Conservation (phyloP, 164 flowering plant species). For the Stephania japonica region DNA sequence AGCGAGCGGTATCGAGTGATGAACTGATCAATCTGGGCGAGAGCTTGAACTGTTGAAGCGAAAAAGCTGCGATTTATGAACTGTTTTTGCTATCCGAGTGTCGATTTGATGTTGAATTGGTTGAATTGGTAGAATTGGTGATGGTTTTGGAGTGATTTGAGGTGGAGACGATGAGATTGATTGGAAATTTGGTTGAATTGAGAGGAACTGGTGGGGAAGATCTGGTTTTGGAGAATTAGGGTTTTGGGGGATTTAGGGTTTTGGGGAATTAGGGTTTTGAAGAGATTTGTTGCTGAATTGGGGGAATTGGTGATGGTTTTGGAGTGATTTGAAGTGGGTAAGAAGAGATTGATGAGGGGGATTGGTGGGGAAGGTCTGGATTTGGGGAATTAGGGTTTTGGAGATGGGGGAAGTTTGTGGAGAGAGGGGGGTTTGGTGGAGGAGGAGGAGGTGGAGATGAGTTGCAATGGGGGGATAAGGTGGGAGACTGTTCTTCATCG, state of each 20-base stretch:
- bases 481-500: slow-evolving; percentile 63
- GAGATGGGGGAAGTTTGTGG: background rate
- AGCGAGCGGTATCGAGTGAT: background rate
- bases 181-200: background rate
- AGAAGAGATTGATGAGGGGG: background rate
- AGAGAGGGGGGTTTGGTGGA: slow-evolving; percentile 21
- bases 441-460: slow-evolving; percentile 8
- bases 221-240: background rate
- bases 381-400: background rate
- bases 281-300: background rate
- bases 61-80: no score
- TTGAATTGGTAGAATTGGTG: background rate
- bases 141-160: background rate
- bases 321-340: slow-evolving; percentile 5
- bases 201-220: background rate
- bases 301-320: background rate
- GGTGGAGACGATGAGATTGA: background rate
- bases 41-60: no score
- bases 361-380: background rate
- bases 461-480: slow-evolving; percentile 21
- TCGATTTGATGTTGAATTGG: background rate
- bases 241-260: background rate
- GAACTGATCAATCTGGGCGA: no score
- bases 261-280: background rate
- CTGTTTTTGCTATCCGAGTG: background rate